A percentile compares a stretch with the other conserved stretches of the same genome.
phyloP scores from a whole-genome alignment of 257 asterid genomes.

The Petunia secreta region DNA sequence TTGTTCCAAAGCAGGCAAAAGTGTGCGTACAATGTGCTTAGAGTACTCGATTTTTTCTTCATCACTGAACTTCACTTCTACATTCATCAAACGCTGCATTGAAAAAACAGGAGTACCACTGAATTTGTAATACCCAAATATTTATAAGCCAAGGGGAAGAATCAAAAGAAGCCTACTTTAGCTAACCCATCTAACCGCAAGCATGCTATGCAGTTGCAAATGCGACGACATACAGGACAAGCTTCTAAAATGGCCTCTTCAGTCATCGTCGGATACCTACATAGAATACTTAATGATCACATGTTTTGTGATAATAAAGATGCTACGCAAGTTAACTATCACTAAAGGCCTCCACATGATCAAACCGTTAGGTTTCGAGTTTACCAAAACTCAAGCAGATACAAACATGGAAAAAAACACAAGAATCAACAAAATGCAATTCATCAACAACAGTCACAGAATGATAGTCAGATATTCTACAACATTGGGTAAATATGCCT shows the following conservation, averaged over 20 bases:
- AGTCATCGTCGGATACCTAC: conserved; percentile 75
- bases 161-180: conserved; percentile 45
- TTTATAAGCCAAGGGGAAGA: conserved; percentile 23
- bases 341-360: too few species aligned
- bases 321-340: too few species aligned
- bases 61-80: conserved; percentile 33
- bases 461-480: background rate
- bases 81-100: conserved; percentile 47
- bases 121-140: background rate
- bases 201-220: conserved; percentile 90
- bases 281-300: background rate
- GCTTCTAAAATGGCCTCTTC: conserved; percentile 69
- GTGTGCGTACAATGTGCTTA: conserved; percentile 55
- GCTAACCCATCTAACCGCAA: conserved; percentile 61
- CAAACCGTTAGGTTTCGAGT: too few species aligned
- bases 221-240: conserved; percentile 78
- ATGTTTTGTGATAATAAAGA: background rate
- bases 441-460: background rate
- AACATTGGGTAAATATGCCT: too few species aligned
- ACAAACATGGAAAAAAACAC: background rate
- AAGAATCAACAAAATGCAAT: background rate
- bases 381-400: background rate
- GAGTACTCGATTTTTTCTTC: conserved; percentile 57
- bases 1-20: conserved; percentile 72
- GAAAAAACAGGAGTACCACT: conserved; percentile 14